phyloP scores from a whole-genome alignment of 352 stramenopile genomes.

The Pythium utonaiense region DNA sequence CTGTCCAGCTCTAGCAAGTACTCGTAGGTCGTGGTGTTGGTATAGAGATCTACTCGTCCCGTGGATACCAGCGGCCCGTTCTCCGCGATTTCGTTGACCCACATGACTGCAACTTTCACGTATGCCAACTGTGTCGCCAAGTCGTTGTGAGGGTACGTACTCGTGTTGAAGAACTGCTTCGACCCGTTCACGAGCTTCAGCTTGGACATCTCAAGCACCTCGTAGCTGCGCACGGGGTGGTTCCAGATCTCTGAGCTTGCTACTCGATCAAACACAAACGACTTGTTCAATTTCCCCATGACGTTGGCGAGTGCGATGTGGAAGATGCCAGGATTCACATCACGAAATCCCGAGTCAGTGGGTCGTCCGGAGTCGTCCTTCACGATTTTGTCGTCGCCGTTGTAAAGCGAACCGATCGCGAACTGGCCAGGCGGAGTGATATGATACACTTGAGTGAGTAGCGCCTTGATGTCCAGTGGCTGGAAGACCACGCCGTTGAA shows the following conservation, averaged over 20 bases:
- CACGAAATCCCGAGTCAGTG: slow-evolving; percentile 31
- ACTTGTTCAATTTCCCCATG: slow-evolving; percentile 33
- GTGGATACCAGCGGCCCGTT: slow-evolving; percentile 53
- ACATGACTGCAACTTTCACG: slow-evolving; percentile 54
- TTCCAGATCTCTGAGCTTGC: slow-evolving; percentile 47
- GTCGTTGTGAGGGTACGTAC: slow-evolving; percentile 44
- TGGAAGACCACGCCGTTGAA: slow-evolving; percentile 30
- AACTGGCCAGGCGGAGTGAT: slow-evolving; percentile 30
- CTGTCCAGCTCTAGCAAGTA: slow-evolving; percentile 70
- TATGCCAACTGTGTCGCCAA: background rate
- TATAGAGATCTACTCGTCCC: slow-evolving; percentile 38
- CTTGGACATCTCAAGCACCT: slow-evolving; percentile 27
- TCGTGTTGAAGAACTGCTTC: slow-evolving; percentile 5
- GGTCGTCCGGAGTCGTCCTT: slow-evolving; percentile 47
- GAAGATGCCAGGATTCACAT: slow-evolving; percentile 43
- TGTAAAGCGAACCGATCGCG: slow-evolving; percentile 37
- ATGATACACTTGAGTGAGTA: slow-evolving; percentile 17
- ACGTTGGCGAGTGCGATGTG: slow-evolving; percentile 34
- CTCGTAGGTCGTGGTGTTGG: slow-evolving; percentile 44
- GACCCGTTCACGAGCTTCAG: slow-evolving; percentile 26
- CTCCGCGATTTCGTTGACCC: slow-evolving; percentile 42
- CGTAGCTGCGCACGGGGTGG: slow-evolving; percentile 49
- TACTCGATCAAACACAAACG: slow-evolving; percentile 40
- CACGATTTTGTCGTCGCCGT: too few relatives aligned
- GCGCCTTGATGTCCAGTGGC: slow-evolving; percentile 20